phyloP scores from a whole-genome alignment of 2,329 filamentous ascomycete genomes.

The Daldinia sp. region DNA sequence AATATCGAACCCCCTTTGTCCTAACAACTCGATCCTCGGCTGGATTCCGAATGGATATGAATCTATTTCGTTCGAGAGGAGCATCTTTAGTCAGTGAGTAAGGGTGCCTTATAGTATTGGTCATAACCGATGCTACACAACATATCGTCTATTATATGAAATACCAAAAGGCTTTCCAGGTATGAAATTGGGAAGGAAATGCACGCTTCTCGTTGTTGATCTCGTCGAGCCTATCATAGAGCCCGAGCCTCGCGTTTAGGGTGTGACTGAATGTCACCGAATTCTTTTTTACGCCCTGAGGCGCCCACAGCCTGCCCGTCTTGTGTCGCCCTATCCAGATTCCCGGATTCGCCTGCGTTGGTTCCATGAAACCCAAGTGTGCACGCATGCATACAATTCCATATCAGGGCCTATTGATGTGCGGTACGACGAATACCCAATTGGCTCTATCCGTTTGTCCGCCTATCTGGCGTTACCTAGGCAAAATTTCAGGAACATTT shows the following conservation, averaged over 20 bases:
- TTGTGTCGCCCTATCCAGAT: slow-evolving; percentile 35
- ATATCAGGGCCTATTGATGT: slow-evolving; percentile 21
- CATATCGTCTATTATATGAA: slow-evolving; percentile 24
- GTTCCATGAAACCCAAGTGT: slow-evolving; percentile 29
- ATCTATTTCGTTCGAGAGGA: slow-evolving; percentile 4
- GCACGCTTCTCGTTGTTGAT: slow-evolving; percentile 30
- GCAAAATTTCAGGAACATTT: slow-evolving; percentile 2
- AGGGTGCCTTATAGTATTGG: slow-evolving; percentile 2
- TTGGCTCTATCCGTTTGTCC: background rate
- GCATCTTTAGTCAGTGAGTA: slow-evolving; percentile 22
- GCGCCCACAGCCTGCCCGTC: slow-evolving; percentile 28
- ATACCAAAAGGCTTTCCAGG: background rate
- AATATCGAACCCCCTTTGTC: slow-evolving; percentile 9
- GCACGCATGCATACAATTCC: slow-evolving; percentile 25
- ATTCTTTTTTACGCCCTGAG: slow-evolving; percentile 11
- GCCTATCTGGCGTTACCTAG: slow-evolving; percentile 3
- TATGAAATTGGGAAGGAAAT: slow-evolving; percentile 24
- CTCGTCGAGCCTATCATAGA: slow-evolving; percentile 24
- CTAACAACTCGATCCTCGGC: slow-evolving; percentile 28
- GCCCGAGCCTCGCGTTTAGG: slow-evolving; percentile 26
- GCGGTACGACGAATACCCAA: slow-evolving; percentile 3
- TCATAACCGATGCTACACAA: slow-evolving; percentile 25
- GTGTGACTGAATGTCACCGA: slow-evolving; percentile 30
- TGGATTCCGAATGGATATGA: slow-evolving; percentile 13
- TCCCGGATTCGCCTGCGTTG: slow-evolving; percentile 34